phyloP scores from a whole-genome alignment of 169 alveolate species.

The Theileria annulata region DNA sequence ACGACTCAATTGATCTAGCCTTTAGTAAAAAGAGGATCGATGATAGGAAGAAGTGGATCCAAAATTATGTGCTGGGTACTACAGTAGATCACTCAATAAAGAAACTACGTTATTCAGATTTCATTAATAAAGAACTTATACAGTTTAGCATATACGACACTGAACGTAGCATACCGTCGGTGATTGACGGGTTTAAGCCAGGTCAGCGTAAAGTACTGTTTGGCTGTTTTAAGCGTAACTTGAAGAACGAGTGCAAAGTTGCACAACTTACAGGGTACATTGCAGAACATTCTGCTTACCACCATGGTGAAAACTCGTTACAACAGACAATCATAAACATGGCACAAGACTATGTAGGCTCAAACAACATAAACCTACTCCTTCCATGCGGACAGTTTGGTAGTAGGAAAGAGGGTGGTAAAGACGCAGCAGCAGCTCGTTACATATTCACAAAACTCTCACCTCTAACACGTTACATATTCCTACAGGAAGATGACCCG shows the following conservation, averaged over 20 bases:
- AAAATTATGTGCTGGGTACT: slow-evolving; percentile 58
- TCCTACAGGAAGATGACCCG: slow-evolving; percentile 92
- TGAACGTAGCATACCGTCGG: slow-evolving; percentile 95
- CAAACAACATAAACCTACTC: slow-evolving; percentile 86
- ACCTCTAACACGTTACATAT: slow-evolving; percentile 86
- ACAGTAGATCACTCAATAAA: slow-evolving; percentile 76
- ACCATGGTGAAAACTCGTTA: slow-evolving; percentile 98
- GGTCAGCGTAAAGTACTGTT: slow-evolving; percentile 98
- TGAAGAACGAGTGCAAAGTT: slow-evolving; percentile 93
- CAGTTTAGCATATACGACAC: slow-evolving; percentile 96
- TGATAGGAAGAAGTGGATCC: slow-evolving; percentile 95
- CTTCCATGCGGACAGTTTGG: slow-evolving; percentile 99
- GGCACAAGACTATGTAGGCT: slow-evolving; percentile 99
- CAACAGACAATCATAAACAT: slow-evolving; percentile 95
- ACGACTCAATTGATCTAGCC: slow-evolving; percentile 96
- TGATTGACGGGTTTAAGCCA: slow-evolving; percentile 99
- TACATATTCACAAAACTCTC: slow-evolving; percentile 91
- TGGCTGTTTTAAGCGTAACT: slow-evolving; percentile 94
- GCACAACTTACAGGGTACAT: slow-evolving; percentile 93
- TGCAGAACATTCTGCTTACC: slow-evolving; percentile 98
- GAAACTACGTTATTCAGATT: slow-evolving; percentile 89
- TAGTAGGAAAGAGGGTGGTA: slow-evolving; percentile 96
- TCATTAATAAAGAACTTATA: slow-evolving; percentile 97
- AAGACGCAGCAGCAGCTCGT: slow-evolving; percentile 95
- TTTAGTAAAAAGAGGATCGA: slow-evolving; percentile 96